Base-by-base conservation (phyloP, 768 basidiomycete species). In the Tricholoma sp. region DNA sequence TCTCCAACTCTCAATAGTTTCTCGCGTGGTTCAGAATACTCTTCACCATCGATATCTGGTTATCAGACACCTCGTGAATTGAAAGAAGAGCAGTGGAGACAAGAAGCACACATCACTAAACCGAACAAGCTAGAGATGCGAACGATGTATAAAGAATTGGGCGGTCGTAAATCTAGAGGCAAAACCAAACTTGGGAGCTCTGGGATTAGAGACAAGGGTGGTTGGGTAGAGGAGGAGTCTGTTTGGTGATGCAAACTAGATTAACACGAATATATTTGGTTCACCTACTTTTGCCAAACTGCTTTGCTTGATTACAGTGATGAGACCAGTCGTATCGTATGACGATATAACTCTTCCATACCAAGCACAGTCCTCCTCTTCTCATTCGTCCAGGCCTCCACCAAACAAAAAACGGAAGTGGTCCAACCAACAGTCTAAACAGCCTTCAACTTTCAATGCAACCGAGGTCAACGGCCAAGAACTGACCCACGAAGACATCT, bases 101-200 rank as follows among this genome's bases (percentile, higher is more conserved):
- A 69, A 34, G 81, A 83, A 59, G 81, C 81, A 5, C 71, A 72
- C 0, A 63, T 74, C 9, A 74, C 76, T 18, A 76, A 72, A 18
- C 91, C 89, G 27, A 82, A 83, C 50, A 96, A 95, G 72, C 58
- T 83, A 2, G 91, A 94, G 70, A 92, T 94, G 88, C 82, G 94
- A 39, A 89, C 88, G 64, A 85, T 88, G 79, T 97, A 96, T 75
- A 95, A 95, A 73, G 88, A 91, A 56, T 74, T 95, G 9, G 89
- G 88, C 18, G 94, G 94, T 14, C 80, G 94, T 60, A 97, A 95
- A 72, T 76, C 85, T 2, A 82, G 80, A 65, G 73, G 68, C 14
- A 97, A 96, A 74, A 76, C 78, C 37, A 93, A 91, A 70, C 74
- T 91, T 41, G 90, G 88, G 5, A 81, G 82, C 57, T 66, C 78